Evolutionary conservation across 1,284 basidiomycete species (phyloP).

Genomic region (Ceratobasidium sp.): DNA sequence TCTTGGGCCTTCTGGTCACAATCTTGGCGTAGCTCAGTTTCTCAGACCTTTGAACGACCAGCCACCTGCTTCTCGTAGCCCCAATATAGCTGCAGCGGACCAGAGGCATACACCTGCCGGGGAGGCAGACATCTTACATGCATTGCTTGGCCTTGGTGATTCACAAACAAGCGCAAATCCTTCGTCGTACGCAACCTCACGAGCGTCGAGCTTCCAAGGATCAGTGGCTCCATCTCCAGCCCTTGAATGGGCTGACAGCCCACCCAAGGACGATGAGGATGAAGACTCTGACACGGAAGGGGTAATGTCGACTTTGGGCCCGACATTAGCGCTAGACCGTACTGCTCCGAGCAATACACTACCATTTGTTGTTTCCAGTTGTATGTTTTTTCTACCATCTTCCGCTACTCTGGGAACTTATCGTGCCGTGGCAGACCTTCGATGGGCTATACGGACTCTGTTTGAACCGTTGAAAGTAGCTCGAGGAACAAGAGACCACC

Average conservation of each 20-base stretch:
- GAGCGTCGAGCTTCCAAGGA: not conserved
- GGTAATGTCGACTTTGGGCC: not conserved
- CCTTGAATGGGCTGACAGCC: slow-evolving; percentile 23
- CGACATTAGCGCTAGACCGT: not conserved
- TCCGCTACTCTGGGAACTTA: not conserved
- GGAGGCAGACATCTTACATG: slow-evolving; percentile 1
- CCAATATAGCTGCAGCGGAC: not conserved
- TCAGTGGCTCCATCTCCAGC: slow-evolving; percentile 10
- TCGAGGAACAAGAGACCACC: not conserved
- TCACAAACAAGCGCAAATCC: no score
- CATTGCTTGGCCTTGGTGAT: slow-evolving; percentile 12
- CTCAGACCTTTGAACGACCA: not conserved
- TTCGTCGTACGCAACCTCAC: not conserved
- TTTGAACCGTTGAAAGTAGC: slow-evolving; percentile 13
- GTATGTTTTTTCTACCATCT: slow-evolving; percentile 1
- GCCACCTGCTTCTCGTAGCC: not conserved
- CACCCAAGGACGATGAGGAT: not conserved
- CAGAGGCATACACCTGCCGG: not conserved
- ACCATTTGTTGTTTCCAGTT: slow-evolving; percentile 18
- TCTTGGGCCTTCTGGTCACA: not conserved
- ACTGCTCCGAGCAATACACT: slow-evolving; percentile 7
- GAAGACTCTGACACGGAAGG: slow-evolving; percentile 26
- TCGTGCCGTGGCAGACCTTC: not conserved
- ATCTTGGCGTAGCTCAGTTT: not conserved
- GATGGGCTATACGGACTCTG: slow-evolving; percentile 9